Conservation (phyloP, 495 filamentous ascomycete genomes). For the Aspergillus incahuasiensis region DNA sequence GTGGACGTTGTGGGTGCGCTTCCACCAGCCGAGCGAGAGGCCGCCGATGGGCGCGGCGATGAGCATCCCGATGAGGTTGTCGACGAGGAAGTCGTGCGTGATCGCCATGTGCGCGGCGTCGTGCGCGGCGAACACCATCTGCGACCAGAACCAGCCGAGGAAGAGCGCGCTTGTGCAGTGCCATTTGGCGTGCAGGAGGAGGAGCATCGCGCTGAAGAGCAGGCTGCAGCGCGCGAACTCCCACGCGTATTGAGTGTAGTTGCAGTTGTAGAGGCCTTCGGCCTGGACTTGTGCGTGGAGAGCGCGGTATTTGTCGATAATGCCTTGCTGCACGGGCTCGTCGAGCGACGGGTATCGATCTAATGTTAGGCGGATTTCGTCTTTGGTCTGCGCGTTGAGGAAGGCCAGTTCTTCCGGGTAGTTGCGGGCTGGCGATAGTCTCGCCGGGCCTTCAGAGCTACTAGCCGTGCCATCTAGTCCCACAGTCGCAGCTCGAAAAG, state of each 20-base stretch:
- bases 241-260: constrained; percentile 73
- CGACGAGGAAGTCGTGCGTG: constrained; percentile 78
- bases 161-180: constrained; percentile 70
- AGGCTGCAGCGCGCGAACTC: constrained; percentile 63
- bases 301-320: constrained; percentile 75
- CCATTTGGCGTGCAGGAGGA: constrained; percentile 59
- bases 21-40: constrained; percentile 93
- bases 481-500: too few relatives aligned
- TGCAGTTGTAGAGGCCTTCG: constrained; percentile 79
- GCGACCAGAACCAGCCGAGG: constrained; percentile 88
- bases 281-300: constrained; percentile 65
- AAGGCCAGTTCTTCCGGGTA: too few relatives aligned
- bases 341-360: constrained; percentile 82
- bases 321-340: constrained; percentile 53
- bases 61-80: constrained; percentile 82
- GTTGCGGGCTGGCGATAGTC: too few relatives aligned
- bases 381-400: too few relatives aligned
- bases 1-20: constrained; percentile 94
- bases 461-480: too few relatives aligned
- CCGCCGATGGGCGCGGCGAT: constrained; percentile 89
- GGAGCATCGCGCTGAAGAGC: constrained; percentile 56
- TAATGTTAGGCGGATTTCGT: too few relatives aligned
- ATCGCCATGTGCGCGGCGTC: constrained; percentile 98
- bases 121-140: constrained; percentile 91
- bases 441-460: too few relatives aligned